Base-by-base conservation (phyloP, 2,329 filamentous ascomycete species). In the Stemphylium beticola region DNA sequence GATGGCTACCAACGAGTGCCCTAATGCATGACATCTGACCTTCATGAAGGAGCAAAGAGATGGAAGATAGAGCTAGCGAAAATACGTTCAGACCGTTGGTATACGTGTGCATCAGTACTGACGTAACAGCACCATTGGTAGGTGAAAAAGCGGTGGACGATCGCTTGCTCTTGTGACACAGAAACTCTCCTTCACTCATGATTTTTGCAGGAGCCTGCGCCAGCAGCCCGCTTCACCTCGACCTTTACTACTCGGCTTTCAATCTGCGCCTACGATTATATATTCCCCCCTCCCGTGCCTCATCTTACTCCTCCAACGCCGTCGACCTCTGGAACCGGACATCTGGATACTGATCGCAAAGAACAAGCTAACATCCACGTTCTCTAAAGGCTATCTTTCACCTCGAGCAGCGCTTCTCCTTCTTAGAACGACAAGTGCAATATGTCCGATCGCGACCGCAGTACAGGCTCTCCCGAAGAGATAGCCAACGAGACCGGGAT, bases 361-460 rank as follows among this genome's bases (percentile, higher is more conserved):
- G 18, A 29, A 20, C 4, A 11, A 41, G 29, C 42, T 47, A 22
- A 43, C 15, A 17, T 22, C 15, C 33, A 29, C 17, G 36, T 47
- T 31, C 33, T n/a, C 22, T 26, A 14, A 31, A 42, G 22, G 20
- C 32, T 18, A 42, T 8, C 12, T 10, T 11, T 12, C 14, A 43
- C 17, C 4, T 31, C 40, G 1, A 43, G 3, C 26, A 32, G 26
- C 9, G 11, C 8, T 11, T 29, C 9, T 9, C 11, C 2, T 10
- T 11, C 9, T 10, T 9, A 29, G 26, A 37, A 33, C 31, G 26
- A 6, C 15, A 24, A n/a, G 15, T 18, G n/a, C 24, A 40, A 34
- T 9, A 57, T 57, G 54, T 26, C 50, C 11, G 41, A 46, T 31
- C 32, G n/a, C 18, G 40, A 33, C 18, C 15, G 12, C 20, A 9